Base-by-base conservation (phyloP, 1,139 yeast genomes). In the Saccharomycopsis phalli region DNA sequence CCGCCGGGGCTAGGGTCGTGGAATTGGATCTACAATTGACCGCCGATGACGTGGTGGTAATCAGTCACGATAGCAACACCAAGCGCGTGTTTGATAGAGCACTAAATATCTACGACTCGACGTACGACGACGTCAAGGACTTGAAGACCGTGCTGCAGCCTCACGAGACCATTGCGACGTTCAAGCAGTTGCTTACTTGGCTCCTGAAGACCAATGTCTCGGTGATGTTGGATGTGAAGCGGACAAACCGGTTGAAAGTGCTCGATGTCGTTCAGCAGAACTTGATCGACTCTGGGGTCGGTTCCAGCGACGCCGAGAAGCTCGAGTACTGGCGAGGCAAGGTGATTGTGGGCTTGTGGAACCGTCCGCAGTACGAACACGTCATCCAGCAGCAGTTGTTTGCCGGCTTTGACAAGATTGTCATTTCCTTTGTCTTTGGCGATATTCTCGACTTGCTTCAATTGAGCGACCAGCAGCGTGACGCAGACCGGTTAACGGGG, bases 11-110 rank as follows among this genome's bases (percentile, higher is more conserved):
- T 21, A 70, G 73, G 17, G 70, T 76, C 8, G 69, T 91, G 31
- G 97, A 88, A 57, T 80, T 94, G 2, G 95, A 91, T 57, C 65
- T 88, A 36, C 95, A 88, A 66, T 65, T 86, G 42, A 68, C 93
- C 2, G 60, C 61, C 4, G 98, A 91, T 58, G 75, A 79, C 10
- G 71, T 72, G 3, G 68, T 86, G 21, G 82, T 88, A 4, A 71
- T 91, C 23, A 74, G 82, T 37, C 98, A 91, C 58, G 68, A 65
- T 40, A 48, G 55, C 2, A 48, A 47, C 23, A 63, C 69, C 0
- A 63, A 58, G 0, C 51, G 69, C 44, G 53, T 57, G 23, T 64
- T 61, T 55, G 49, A 57, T 38, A 54, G 59, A 32, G 53, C 61
- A 42, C 50, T 56, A 20, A 57, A 61, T 22, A 65, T 71, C 41